These are phyloP conservation scores for Mollisia scopiformis DNA, from an alignment of 2,329 filamentous ascomycete genomes.

Conservation along the genomic window DNA sequence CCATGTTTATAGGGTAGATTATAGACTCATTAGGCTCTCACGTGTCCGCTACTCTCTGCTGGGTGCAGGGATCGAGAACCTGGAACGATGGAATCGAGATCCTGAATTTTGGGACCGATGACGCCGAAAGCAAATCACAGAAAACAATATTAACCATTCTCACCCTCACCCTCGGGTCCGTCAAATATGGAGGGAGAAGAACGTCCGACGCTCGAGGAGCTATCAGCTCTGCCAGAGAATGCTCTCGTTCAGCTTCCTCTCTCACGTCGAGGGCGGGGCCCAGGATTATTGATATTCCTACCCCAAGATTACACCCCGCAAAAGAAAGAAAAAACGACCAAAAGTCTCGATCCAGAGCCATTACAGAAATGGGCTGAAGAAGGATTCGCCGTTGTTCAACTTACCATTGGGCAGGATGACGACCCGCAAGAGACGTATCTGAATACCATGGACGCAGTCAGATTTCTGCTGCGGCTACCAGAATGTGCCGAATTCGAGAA, in stretches of 20 bases:
- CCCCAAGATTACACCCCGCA: constrained; percentile 12
- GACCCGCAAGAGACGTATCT: not conserved
- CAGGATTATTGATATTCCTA: constrained; percentile 38
- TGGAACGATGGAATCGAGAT: too few relatives aligned
- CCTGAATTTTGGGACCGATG: too few relatives aligned
- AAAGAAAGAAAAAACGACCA: constrained; percentile 13
- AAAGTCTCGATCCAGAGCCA: constrained; percentile 32
- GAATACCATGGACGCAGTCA: constrained; percentile 2
- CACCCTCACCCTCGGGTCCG: not conserved
- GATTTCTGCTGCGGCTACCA: constrained; percentile 13
- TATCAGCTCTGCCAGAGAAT: not conserved
- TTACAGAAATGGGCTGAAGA: constrained; percentile 43
- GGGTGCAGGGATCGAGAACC: too few relatives aligned
- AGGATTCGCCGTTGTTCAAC: constrained; percentile 38
- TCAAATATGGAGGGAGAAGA: not conserved
- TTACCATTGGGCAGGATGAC: not conserved
- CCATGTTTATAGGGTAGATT: too few relatives aligned
- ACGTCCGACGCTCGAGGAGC: constrained; percentile 3
- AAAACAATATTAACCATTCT: too few relatives aligned
- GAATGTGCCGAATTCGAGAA: constrained; percentile 12
- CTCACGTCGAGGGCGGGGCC: constrained; percentile 36
- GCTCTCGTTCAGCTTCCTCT: constrained; percentile 20
- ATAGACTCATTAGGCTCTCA: too few relatives aligned
- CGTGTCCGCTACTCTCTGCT: too few relatives aligned
- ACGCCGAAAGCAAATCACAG: too few relatives aligned